Conservation (phyloP, 306 rosid species). For the Glycine soja region DNA sequence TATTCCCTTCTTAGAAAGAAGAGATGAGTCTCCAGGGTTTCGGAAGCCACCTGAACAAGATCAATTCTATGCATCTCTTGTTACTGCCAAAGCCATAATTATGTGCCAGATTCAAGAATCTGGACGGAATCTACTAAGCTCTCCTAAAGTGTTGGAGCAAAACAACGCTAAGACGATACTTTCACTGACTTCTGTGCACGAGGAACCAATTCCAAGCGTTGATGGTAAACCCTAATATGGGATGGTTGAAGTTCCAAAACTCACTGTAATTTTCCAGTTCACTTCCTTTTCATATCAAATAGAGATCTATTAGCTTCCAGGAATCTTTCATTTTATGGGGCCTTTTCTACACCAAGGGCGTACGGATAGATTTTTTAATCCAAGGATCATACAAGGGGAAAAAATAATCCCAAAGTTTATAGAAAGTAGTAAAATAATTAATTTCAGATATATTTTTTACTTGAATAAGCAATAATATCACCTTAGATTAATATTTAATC, state of each 20-base stretch:
- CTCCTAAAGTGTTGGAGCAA: conserved; percentile 51
- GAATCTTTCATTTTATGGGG: conserved; percentile 38
- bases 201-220: conserved; percentile 53
- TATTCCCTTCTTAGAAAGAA: conserved; percentile 40
- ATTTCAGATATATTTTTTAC: too few relatives aligned
- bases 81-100: conserved; percentile 52
- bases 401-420: too few relatives aligned
- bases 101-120: conserved; percentile 51
- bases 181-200: conserved; percentile 48
- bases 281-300: conserved; percentile 37
- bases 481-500: too few relatives aligned
- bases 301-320: conserved; percentile 8
- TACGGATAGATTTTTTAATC: too few relatives aligned
- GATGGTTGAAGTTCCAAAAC: conserved; percentile 20
- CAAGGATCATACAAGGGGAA: too few relatives aligned
- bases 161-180: conserved; percentile 51
- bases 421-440: too few relatives aligned
- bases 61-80: conserved; percentile 72
- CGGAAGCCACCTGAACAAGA: conserved; percentile 65
- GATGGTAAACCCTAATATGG: conserved; percentile 55
- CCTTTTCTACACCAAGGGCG: conserved; percentile 22
- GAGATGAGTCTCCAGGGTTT: conserved; percentile 49
- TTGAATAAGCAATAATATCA: too few relatives aligned
- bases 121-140: conserved; percentile 47
- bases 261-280: conserved; percentile 19